Evolutionary conservation across 208 protist species (phyloP), one percentile per base, ranked within the genome.

Genomic region (Novymonas esmeraldas): DNA sequence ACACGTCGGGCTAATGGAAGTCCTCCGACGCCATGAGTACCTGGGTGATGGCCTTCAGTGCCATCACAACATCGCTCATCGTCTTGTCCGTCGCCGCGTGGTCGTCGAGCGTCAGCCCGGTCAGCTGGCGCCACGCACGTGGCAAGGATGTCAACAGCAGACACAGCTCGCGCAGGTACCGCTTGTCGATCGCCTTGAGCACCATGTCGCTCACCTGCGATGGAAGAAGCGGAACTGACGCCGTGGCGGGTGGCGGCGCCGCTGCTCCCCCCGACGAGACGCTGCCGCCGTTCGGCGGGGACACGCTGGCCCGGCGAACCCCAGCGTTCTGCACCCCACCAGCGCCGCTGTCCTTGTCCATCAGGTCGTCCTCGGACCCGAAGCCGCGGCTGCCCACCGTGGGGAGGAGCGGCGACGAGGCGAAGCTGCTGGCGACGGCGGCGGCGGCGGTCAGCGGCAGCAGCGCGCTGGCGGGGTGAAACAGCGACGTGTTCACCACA

Each of bases 11-110:
- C 34, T 59, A 81, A 20, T 70, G 61, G 34, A 82, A 85, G 65
- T 93, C 85, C 22, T 90, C 83, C 3, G 87, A 79, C 9, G 87
- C 87, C 79, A 93, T 91, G 38, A 89, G 65, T n/a, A 92, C 55
- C 58, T 93, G 87, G 49, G 85, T 79, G 63, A 93, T 69, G 13
- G 79, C 64, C 62, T 89, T 92, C 13, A 95, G 67, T 9, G 70
- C 79, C 65, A 92, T 63, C 49, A 81, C 58, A 56, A 95, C 58
- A 63, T 85, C 77, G 7, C 51, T 63, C 45, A 95, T 76, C 13
- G 80, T 60, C 41, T 73, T 66, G 48, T 92, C 87, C 34, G 79
- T 84, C 42, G 45, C 57, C 11, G 69, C 62, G 67, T 90, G 87
- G 33, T 93, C 83, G 11, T 90, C 81, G 0, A 65, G 58, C 11